These are phyloP conservation scores for Hygrocybe punicea DNA, from an alignment of 768 basidiomycete species.

Conservation along the genomic window DNA sequence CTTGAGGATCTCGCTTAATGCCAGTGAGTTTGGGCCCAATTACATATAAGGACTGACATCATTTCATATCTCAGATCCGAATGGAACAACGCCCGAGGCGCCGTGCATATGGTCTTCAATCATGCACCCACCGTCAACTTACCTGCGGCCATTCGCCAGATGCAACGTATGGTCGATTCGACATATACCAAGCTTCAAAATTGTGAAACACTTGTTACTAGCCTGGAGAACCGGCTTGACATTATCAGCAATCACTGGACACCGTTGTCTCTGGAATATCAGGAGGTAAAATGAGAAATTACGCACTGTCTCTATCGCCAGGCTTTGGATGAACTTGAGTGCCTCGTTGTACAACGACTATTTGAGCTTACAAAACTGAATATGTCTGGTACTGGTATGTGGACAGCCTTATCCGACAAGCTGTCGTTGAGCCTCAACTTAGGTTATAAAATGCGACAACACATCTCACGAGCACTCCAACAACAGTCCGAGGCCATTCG, in stretches of 20 bases:
- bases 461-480: conserved; percentile 36
- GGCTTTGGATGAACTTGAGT: background rate
- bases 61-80: no score
- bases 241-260: conserved; percentile 13
- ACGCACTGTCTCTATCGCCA: background rate
- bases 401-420: background rate
- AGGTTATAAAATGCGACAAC: conserved; percentile 35
- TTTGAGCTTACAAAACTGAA: conserved; percentile 20
- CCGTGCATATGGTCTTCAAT: no score
- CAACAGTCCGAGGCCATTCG: conserved; percentile 29
- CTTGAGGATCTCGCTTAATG: no score
- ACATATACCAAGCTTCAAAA: no score
- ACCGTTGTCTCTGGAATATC: conserved; percentile 5
- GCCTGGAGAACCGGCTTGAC: background rate
- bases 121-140: no score
- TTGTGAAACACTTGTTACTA: no score
- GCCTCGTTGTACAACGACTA: background rate
- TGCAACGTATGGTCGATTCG: no score
- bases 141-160: no score
- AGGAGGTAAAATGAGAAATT: conserved; percentile 2
- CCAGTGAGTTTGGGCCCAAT: no score
- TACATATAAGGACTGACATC: no score
- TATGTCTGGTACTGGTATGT: conserved; percentile 21
- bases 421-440: no score
- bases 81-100: no score